phyloP scores from a whole-genome alignment of 441 rosid species.

The Flueggea neowawraea region DNA sequence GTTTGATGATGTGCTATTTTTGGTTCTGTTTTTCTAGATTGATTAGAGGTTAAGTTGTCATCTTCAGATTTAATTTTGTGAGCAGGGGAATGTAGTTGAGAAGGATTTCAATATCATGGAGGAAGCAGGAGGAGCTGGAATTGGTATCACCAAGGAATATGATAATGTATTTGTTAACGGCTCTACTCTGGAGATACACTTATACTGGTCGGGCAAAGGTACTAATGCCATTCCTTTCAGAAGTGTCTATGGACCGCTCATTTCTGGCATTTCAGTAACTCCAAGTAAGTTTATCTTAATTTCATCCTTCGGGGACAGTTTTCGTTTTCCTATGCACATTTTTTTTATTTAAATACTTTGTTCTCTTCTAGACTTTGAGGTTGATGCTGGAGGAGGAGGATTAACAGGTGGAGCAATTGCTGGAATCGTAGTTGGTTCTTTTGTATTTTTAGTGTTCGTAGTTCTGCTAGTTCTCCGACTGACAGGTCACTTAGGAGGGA shows the following conservation, averaged over 20 bases:
- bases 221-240: slow-evolving; percentile 56
- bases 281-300: slow-evolving; percentile 48
- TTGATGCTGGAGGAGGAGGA: slow-evolving; percentile 40
- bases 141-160: slow-evolving; percentile 15
- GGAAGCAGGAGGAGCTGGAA: slow-evolving; percentile 62
- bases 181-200: slow-evolving; percentile 73
- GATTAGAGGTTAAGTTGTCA: neutral
- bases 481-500: slow-evolving; percentile 57
- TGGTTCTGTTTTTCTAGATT: neutral
- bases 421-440: slow-evolving; percentile 57
- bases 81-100: slow-evolving; percentile 50
- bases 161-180: slow-evolving; percentile 38
- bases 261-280: slow-evolving; percentile 74
- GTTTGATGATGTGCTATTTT: neutral
- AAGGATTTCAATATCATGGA: slow-evolving; percentile 58
- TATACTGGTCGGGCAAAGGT: slow-evolving; percentile 86
- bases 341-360: slow-evolving; percentile 3
- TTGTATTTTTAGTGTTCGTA: slow-evolving; percentile 22
- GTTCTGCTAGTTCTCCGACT: slow-evolving; percentile 39
- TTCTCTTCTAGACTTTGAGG: slow-evolving; percentile 50
- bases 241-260: slow-evolving; percentile 87
- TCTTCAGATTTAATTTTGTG: neutral
- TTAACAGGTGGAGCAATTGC: slow-evolving; percentile 63
- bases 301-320: neutral
- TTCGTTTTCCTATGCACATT: neutral